phyloP scores from a whole-genome alignment of 139 green algal genomes.

The Nannochloris sp. region DNA sequence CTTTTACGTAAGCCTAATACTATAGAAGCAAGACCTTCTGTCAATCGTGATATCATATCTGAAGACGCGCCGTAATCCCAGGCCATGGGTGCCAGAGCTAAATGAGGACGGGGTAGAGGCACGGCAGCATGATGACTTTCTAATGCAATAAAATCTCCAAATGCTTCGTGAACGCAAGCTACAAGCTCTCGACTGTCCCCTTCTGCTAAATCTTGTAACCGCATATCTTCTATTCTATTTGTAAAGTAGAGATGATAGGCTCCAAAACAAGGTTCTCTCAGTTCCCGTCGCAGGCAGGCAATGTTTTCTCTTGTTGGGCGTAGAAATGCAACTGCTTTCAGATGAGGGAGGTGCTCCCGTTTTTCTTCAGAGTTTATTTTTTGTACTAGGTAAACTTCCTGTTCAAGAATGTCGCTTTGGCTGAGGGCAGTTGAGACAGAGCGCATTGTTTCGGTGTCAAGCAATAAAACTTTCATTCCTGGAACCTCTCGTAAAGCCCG shows the following conservation, averaged over 20 bases:
- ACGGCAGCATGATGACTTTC: constrained; percentile 76
- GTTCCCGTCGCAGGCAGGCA: constrained; percentile 67
- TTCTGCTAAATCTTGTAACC: constrained; percentile 92
- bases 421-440: constrained; percentile 71
- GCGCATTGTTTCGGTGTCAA: constrained; percentile 86
- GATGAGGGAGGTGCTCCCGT: constrained; percentile 60
- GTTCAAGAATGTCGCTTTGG: constrained; percentile 84
- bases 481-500: constrained; percentile 45
- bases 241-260: constrained; percentile 86
- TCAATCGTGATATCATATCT: constrained; percentile 45
- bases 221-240: constrained; percentile 78
- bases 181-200: constrained; percentile 74
- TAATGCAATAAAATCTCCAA: constrained; percentile 78
- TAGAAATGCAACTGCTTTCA: constrained; percentile 89
- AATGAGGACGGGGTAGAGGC: constrained; percentile 36
- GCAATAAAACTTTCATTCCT: constrained; percentile 88
- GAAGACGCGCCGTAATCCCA: constrained; percentile 43
- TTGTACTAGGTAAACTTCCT: constrained; percentile 90
- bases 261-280: constrained; percentile 77
- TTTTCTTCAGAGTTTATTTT: constrained; percentile 47
- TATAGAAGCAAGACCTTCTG: constrained; percentile 72
- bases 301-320: constrained; percentile 85
- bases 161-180: constrained; percentile 82
- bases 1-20: constrained; percentile 69
- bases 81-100: constrained; percentile 32